Percentiles rank a stretch among this genome's conserved stretches.
Evolutionary conservation across 83 land plant genomes (phyloP).

Genomic region (Isoetes engelmannii): DNA sequence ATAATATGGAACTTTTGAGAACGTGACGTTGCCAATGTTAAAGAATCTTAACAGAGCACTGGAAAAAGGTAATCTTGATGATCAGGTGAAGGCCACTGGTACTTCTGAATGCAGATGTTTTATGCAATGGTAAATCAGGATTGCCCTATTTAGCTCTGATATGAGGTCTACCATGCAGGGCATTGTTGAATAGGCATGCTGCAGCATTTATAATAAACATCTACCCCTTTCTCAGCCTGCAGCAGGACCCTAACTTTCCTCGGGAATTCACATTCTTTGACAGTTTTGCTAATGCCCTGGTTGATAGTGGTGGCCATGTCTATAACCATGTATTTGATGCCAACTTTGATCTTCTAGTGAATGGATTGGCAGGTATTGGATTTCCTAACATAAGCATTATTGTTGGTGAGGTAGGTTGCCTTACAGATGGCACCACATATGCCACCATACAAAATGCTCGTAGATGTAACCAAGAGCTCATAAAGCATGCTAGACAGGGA

Average conservation of each 20-base stretch:
- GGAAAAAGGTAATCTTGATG: constrained; percentile 7
- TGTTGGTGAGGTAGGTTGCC: too few species aligned
- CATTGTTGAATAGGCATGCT: not conserved
- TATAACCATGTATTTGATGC: too few species aligned
- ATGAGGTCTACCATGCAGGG: constrained; percentile 10
- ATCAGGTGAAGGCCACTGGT: constrained; percentile 56
- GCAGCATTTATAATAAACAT: constrained; percentile 9
- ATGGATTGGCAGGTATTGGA: too few species aligned
- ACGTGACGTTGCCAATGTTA: constrained; percentile 21
- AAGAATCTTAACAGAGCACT: constrained; percentile 19
- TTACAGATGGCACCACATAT: too few species aligned
- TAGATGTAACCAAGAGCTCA: too few species aligned
- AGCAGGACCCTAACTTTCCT: constrained; percentile 8
- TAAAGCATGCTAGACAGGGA: too few species aligned
- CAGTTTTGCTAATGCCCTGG: too few species aligned
- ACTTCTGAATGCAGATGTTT: constrained; percentile 72
- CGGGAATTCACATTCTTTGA: too few species aligned
- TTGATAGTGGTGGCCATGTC: too few species aligned
- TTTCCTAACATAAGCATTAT: too few species aligned
- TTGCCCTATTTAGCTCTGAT: constrained; percentile 51
- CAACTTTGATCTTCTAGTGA: too few species aligned
- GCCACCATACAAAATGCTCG: too few species aligned
- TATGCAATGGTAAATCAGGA: constrained; percentile 26
- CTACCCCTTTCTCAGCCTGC: constrained; percentile 13
- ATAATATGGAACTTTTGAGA: constrained; percentile 22